A percentile compares a stretch with the other conserved stretches of the same genome.
phyloP scores from a whole-genome alignment of 345 rosid genomes.

The Rhodomyrtus tomentosa region DNA sequence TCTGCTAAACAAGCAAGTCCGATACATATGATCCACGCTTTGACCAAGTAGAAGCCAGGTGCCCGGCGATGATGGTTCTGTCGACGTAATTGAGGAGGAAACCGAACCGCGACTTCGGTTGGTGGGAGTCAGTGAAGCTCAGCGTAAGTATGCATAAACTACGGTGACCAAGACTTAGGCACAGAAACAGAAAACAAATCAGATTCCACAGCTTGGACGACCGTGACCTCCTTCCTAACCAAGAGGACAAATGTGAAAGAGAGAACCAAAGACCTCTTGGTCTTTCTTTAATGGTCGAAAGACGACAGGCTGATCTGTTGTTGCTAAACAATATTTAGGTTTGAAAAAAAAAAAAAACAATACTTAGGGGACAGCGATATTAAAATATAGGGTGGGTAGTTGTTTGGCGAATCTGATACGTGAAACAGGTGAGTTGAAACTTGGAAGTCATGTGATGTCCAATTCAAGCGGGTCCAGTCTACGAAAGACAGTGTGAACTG shows the following conservation, averaged over 20 bases:
- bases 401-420: background rate
- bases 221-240: background rate
- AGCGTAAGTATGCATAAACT: background rate
- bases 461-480: background rate
- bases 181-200: background rate
- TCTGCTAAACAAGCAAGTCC: rapidly evolving
- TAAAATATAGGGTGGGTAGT: background rate
- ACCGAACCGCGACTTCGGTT: background rate
- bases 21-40: rapidly evolving
- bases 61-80: background rate
- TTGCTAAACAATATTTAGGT: too few species aligned
- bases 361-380: background rate
- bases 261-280: background rate
- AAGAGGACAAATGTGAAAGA: background rate
- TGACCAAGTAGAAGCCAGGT: background rate
- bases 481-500: background rate
- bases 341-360: too few species aligned
- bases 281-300: background rate
- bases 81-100: background rate
- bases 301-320: background rate
- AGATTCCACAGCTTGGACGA: background rate
- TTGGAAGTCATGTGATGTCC: background rate
- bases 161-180: background rate
- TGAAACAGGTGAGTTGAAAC: background rate
- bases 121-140: background rate